These are phyloP conservation scores for Rhizophlyctis rosea DNA, from an alignment of 192 early-diverging fungal genomes.

Conservation along the genomic window DNA sequence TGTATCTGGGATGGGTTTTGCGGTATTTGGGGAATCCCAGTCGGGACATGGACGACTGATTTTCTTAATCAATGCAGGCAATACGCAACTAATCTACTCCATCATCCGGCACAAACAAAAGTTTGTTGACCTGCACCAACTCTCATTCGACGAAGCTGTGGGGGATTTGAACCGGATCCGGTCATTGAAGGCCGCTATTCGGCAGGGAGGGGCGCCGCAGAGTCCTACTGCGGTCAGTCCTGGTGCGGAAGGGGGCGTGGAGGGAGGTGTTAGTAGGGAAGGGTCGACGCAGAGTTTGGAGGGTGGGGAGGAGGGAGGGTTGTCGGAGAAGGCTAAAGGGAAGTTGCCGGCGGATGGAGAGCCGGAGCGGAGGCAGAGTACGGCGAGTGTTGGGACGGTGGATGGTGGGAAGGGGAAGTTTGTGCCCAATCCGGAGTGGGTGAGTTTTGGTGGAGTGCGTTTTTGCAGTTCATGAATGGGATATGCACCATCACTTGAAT, in stretches of 20 bases:
- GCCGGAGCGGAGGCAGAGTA: no score
- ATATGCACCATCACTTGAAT: neutral
- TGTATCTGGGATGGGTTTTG: no score
- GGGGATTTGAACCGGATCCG: constrained; percentile 58
- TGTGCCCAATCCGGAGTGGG: constrained; percentile 69
- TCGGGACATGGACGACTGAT: no score
- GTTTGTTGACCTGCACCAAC: constrained; percentile 63
- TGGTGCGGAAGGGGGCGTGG: no score
- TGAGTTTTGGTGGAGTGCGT: constrained; percentile 30
- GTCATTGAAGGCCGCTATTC: constrained; percentile 44
- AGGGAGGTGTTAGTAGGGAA: constrained; percentile 5
- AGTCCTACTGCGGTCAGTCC: neutral
- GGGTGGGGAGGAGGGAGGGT: constrained; percentile 26
- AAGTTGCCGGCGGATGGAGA: constrained; percentile 56
- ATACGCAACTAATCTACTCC: constrained; percentile 76
- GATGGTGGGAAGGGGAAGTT: constrained; percentile 56
- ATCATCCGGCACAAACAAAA: constrained; percentile 71
- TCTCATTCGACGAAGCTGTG: constrained; percentile 66
- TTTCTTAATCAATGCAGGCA: constrained; percentile 55
- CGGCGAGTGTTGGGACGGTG: constrained; percentile 11
- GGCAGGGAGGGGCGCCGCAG: constrained; percentile 3
- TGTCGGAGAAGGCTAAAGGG: constrained; percentile 78
- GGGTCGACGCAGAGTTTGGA: neutral
- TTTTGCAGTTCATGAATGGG: neutral
- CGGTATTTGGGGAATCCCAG: no score